phyloP scores from a whole-genome alignment of 495 filamentous ascomycete species.

The Hypoxylon lenormandii region DNA sequence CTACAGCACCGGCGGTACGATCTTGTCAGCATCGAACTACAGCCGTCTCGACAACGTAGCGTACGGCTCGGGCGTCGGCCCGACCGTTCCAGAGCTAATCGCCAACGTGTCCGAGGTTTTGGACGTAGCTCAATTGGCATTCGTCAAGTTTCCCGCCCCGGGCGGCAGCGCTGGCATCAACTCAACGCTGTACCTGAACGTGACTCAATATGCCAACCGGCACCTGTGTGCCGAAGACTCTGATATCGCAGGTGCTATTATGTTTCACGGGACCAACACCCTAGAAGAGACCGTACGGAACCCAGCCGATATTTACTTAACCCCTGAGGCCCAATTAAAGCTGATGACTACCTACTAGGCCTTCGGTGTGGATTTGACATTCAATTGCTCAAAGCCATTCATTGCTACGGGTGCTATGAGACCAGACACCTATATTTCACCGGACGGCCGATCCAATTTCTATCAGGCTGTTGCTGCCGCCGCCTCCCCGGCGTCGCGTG shows the following conservation, averaged over 20 bases:
- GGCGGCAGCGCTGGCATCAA: constrained; percentile 57
- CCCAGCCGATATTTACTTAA: background rate
- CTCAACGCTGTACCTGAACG: constrained; percentile 57
- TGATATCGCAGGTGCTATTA: constrained; percentile 59
- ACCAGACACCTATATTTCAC: constrained; percentile 62
- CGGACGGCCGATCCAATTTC: constrained; percentile 63
- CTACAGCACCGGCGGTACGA: constrained; percentile 34
- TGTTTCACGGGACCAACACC: constrained; percentile 66
- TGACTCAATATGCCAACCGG: constrained; percentile 58
- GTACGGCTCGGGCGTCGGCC: constrained; percentile 34
- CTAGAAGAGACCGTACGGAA: constrained; percentile 58
- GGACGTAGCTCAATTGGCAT: constrained; percentile 31
- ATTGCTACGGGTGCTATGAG: constrained; percentile 64
- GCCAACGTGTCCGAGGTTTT: constrained; percentile 43
- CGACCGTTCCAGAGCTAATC: constrained; percentile 31
- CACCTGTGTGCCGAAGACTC: constrained; percentile 55
- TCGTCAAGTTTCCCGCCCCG: constrained; percentile 36
- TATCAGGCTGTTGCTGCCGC: constrained; percentile 63
- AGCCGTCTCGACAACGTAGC: constrained; percentile 42
- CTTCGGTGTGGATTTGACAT: constrained; percentile 62
- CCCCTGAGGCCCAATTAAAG: background rate
- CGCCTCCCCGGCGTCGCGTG: constrained; percentile 47
- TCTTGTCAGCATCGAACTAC: constrained; percentile 42
- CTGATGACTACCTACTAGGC: constrained; percentile 34
- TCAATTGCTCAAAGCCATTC: constrained; percentile 64